Evolutionary conservation across 139 green algal genomes (phyloP).

Genomic region (Closterium sp.): DNA sequence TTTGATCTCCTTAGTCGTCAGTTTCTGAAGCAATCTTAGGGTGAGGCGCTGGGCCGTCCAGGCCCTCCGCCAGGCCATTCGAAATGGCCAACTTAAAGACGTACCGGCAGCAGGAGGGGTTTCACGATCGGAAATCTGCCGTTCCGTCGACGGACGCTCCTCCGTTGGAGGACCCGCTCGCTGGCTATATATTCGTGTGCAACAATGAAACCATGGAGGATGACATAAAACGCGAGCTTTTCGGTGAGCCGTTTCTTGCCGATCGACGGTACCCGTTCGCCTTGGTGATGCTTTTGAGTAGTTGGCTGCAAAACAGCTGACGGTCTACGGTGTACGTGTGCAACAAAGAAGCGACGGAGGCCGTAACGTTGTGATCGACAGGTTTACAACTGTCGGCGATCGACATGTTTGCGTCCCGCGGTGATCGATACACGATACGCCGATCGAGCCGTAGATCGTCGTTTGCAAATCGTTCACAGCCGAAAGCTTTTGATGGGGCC

Average conservation of each 20-base stretch:
- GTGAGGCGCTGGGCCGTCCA: neutral
- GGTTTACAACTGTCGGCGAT: too few relatives aligned
- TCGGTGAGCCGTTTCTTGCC: constrained; percentile 18
- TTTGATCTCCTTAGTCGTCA: too few relatives aligned
- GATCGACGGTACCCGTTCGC: too few relatives aligned
- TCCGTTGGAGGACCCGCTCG: constrained; percentile 24
- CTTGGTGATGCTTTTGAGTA: too few relatives aligned
- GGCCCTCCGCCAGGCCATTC: neutral
- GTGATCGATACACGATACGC: too few relatives aligned
- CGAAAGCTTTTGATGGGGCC: too few relatives aligned
- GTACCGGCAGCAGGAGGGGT: neutral
- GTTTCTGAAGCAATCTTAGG: neutral
- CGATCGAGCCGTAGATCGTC: neutral
- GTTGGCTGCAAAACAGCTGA: too few relatives aligned
- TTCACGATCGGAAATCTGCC: neutral
- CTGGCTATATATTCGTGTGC: constrained; percentile 46
- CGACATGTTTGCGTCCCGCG: too few relatives aligned
- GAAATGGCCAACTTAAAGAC: neutral
- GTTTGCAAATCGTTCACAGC: neutral
- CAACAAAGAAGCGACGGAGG: too few relatives aligned
- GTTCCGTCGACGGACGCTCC: constrained; percentile 18
- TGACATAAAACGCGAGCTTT: constrained; percentile 34
- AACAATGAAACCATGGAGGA: constrained; percentile 48
- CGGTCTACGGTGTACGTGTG: too few relatives aligned
- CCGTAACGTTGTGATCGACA: too few relatives aligned